A percentile compares a stretch with the other conserved stretches of the same genome.
These are phyloP conservation scores for Rauvolfia tetraphylla DNA, from an alignment of 257 asterid genomes.

Conservation along the genomic window DNA sequence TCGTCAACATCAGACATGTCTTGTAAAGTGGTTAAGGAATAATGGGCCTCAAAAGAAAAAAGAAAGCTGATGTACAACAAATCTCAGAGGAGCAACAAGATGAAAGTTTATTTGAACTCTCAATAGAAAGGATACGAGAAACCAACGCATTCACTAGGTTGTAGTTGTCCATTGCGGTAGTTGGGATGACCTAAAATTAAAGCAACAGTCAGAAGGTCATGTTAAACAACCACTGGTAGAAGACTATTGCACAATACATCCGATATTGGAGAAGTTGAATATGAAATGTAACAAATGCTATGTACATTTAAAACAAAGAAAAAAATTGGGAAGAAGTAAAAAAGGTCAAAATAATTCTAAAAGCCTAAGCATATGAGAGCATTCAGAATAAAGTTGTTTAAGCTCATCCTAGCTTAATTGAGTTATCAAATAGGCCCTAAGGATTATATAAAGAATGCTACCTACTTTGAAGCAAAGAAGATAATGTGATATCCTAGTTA, in stretches of 20 bases:
- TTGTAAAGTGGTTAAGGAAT: slow-evolving; percentile 44
- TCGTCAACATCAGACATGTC: slow-evolving; percentile 71
- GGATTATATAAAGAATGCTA: not conserved
- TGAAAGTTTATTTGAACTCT: slow-evolving; percentile 5
- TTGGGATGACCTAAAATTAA: slow-evolving; percentile 50
- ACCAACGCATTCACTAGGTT: slow-evolving; percentile 67
- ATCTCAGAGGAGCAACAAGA: slow-evolving; percentile 1
- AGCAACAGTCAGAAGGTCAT: slow-evolving; percentile 4
- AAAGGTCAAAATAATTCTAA: not conserved
- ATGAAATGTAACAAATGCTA: not conserved
- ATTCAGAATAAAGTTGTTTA: not conserved
- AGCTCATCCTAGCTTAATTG: not conserved
- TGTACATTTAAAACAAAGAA: not conserved
- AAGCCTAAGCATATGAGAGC: not conserved
- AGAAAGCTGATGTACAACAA: slow-evolving; percentile 2
- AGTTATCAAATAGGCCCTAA: too few relatives aligned
- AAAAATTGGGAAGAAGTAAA: not conserved
- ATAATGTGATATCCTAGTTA: too few relatives aligned
- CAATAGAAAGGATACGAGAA: slow-evolving; percentile 79
- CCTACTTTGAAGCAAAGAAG: too few relatives aligned
- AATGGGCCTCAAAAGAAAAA: slow-evolving; percentile 5
- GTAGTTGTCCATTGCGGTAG: slow-evolving; percentile 62
- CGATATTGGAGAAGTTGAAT: not conserved
- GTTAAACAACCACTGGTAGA: not conserved
- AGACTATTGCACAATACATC: not conserved